Evolutionary conservation across 2,329 filamentous ascomycete genomes (phyloP).

Genomic region (Trichoderma endophyticum): DNA sequence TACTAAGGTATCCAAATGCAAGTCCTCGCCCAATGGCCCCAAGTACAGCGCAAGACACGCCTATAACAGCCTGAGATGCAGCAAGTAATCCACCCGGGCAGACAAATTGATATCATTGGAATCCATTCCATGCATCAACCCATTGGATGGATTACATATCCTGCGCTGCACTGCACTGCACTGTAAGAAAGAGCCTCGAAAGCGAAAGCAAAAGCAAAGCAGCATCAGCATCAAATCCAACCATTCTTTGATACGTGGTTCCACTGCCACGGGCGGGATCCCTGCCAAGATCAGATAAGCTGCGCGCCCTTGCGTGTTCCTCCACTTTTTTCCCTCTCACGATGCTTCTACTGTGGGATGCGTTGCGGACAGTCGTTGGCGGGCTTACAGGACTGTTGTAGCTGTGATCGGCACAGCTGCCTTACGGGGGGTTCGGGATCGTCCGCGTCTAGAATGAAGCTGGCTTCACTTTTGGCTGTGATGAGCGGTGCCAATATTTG

Average conservation of each 20-base stretch:
- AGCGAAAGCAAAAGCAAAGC: neutral
- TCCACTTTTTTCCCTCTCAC: slow-evolving; percentile 4
- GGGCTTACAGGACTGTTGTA: too few relatives aligned
- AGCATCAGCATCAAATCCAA: neutral
- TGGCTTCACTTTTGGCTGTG: neutral
- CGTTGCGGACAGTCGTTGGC: too few relatives aligned
- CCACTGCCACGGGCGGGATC: neutral
- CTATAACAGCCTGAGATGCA: neutral
- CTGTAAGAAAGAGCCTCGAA: neutral
- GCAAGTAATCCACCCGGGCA: neutral
- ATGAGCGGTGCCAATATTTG: neutral
- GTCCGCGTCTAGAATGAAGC: neutral
- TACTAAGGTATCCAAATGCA: too few relatives aligned
- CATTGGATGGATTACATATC: neutral
- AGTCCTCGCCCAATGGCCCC: neutral
- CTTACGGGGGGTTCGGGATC: neutral
- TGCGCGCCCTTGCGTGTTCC: slow-evolving; percentile 8
- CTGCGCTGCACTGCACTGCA: neutral
- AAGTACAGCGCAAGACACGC: neutral
- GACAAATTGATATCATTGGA: neutral
- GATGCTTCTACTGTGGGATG: neutral
- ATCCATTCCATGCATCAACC: neutral
- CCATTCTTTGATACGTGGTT: neutral
- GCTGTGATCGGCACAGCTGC: neutral
- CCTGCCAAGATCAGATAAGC: slow-evolving; percentile 14